phyloP scores from a whole-genome alignment of 345 rosid genomes.

The Euphorbia tirucalli region DNA sequence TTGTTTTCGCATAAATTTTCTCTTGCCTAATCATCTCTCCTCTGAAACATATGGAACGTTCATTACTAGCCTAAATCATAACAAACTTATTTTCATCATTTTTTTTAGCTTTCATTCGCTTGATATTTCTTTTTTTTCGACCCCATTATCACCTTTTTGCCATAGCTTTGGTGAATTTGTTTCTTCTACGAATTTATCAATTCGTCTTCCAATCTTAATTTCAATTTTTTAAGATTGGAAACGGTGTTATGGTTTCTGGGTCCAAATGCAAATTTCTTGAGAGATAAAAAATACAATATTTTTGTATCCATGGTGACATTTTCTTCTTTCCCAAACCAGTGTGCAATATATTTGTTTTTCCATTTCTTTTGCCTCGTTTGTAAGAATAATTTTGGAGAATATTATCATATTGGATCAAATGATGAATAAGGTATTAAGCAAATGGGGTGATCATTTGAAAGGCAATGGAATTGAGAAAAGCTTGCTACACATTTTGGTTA shows the following conservation, averaged over 20 bases:
- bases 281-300: neutral
- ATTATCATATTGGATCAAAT: conserved; percentile 20
- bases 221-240: neutral
- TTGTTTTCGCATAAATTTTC: neutral
- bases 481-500: conserved; percentile 24
- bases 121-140: neutral
- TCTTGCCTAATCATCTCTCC: neutral
- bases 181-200: neutral
- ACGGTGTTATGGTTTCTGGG: neutral
- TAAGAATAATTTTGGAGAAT: neutral
- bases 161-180: neutral
- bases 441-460: conserved; percentile 31
- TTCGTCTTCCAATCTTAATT: neutral
- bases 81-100: neutral
- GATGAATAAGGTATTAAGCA: conserved; percentile 43
- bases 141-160: neutral
- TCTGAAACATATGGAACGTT: conserved; percentile 14
- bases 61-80: neutral
- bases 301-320: neutral
- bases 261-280: neutral
- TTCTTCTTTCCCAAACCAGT: neutral
- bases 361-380: neutral
- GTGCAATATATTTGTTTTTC: neutral
- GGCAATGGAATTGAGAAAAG: conserved; percentile 42
- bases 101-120: neutral